phyloP scores from a whole-genome alignment of 2,329 filamentous ascomycete genomes.

The Capronia coronata region DNA sequence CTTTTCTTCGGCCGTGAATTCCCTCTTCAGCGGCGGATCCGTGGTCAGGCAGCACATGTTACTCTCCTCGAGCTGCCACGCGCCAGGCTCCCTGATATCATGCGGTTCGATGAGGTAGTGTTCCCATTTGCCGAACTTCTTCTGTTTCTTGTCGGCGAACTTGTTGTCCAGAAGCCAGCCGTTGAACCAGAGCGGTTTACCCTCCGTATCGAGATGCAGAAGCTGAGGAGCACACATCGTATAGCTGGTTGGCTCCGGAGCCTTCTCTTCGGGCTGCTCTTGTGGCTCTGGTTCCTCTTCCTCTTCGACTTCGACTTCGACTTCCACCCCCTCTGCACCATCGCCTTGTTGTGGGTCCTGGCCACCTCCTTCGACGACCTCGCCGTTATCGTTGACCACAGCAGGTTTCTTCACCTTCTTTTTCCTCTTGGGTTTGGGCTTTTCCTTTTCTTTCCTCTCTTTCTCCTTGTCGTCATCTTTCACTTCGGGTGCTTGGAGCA shows the following conservation, averaged over 20 bases:
- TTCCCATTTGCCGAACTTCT: constrained; percentile 35
- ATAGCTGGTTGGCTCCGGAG: constrained; percentile 25
- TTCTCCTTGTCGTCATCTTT: constrained; percentile 17
- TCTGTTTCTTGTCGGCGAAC: constrained; percentile 35
- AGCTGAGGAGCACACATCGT: constrained; percentile 43
- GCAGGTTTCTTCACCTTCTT: not conserved
- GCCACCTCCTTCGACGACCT: constrained; percentile 1
- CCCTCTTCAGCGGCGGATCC: constrained; percentile 21
- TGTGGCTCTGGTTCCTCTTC: not conserved
- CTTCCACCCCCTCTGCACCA: not conserved
- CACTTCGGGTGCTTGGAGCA: constrained; percentile 10
- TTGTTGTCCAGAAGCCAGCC: constrained; percentile 42
- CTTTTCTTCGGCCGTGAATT: constrained; percentile 24
- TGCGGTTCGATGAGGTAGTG: constrained; percentile 27
- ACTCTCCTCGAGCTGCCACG: constrained; percentile 27
- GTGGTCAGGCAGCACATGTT: constrained; percentile 29
- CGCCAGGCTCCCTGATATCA: constrained; percentile 25
- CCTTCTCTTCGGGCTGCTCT: not conserved
- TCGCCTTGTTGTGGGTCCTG: not conserved
- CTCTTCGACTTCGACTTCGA: not conserved
- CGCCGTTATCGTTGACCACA: not conserved
- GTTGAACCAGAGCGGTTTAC: constrained; percentile 44
- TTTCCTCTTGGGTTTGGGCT: constrained; percentile 15
- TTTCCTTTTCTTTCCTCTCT: constrained; percentile 5
- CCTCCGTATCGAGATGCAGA: constrained; percentile 39